Percentiles rank a stretch among this genome's conserved stretches.
phyloP scores from a whole-genome alignment of 306 rosid species.

The Malus orientalis region DNA sequence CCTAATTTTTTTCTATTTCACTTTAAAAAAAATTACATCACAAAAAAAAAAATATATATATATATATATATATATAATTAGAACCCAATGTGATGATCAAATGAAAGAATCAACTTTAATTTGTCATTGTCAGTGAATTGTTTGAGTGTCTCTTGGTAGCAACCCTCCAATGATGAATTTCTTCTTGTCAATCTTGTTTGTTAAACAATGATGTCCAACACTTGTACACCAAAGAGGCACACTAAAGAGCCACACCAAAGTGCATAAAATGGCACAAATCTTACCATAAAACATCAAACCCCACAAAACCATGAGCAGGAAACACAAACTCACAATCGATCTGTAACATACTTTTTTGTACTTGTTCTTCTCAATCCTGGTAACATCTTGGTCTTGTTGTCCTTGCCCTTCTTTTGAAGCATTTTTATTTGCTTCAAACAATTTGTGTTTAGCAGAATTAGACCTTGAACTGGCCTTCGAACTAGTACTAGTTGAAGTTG shows the following conservation, averaged over 20 bases:
- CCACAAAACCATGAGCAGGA: slow-evolving; percentile 15
- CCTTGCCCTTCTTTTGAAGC: neutral
- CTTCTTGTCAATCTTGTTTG: neutral
- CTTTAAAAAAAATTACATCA: too few species aligned
- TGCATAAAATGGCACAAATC: slow-evolving; percentile 14
- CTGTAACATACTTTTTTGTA: neutral
- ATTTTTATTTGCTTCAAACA: neutral
- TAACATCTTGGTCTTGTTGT: neutral
- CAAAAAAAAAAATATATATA: too few species aligned
- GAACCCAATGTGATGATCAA: neutral
- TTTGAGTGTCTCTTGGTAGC: neutral
- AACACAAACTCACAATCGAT: neutral
- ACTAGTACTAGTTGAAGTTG: neutral
- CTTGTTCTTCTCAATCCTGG: neutral
- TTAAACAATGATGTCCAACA: neutral
- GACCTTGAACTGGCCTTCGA: neutral
- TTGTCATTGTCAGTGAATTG: neutral
- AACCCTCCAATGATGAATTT: slow-evolving; percentile 7
- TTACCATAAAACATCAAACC: slow-evolving; percentile 22
- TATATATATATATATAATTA: neutral
- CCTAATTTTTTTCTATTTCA: too few species aligned
- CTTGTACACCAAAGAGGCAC: neutral
- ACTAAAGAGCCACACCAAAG: slow-evolving; percentile 11
- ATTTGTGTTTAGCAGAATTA: neutral
- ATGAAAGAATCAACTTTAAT: neutral